Evolutionary conservation across 1,284 basidiomycete species (phyloP).

Genomic region (Naganishia liquefaciens): DNA sequence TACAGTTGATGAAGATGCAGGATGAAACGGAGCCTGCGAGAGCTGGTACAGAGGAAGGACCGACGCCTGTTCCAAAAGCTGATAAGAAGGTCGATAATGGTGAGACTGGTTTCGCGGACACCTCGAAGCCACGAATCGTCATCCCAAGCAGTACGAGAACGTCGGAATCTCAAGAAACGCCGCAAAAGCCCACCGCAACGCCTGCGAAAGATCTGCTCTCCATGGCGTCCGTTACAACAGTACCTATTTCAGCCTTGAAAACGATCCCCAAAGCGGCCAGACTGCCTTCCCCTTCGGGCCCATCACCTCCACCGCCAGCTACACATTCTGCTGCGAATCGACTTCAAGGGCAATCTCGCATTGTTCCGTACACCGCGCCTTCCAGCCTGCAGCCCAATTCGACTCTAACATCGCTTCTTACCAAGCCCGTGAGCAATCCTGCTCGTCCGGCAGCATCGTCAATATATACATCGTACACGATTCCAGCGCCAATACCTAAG

Average conservation of each 20-base stretch:
- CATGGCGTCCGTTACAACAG: no score
- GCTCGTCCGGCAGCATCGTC: background rate
- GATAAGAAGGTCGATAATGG: no score
- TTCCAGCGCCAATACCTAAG: constrained; percentile 26
- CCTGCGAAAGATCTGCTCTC: no score
- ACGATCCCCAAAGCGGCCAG: background rate
- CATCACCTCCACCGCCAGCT: background rate
- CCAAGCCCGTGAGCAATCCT: background rate
- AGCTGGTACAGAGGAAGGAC: background rate
- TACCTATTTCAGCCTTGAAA: background rate
- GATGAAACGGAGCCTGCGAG: constrained; percentile 29
- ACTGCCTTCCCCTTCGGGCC: background rate
- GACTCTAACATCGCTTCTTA: background rate
- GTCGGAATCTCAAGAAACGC: background rate
- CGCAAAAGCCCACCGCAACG: background rate
- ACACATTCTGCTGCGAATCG: background rate
- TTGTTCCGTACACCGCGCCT: background rate
- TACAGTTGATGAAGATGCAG: constrained; percentile 42
- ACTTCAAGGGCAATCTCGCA: background rate
- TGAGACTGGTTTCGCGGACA: no score
- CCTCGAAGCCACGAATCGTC: no score
- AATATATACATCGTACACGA: constrained; percentile 11
- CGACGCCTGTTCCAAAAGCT: background rate
- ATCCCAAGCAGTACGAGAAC: no score
- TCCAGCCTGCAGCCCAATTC: background rate